These are phyloP conservation scores for Dipteronia dyeriana DNA, from an alignment of 345 rosid species.

Conservation along the genomic window DNA sequence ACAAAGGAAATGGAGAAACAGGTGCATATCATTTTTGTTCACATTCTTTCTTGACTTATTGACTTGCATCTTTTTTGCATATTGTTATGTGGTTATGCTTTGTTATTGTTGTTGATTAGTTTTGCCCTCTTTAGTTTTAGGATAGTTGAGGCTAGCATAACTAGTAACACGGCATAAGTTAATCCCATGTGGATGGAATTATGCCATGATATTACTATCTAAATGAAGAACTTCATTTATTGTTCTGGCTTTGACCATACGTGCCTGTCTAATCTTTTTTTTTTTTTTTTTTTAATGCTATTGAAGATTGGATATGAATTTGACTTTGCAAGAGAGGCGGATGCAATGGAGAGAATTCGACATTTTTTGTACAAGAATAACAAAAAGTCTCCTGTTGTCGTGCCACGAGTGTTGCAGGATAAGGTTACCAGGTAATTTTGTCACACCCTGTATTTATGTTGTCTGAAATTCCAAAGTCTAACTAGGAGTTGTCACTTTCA, in stretches of 20 bases:
- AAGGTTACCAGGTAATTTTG: slow-evolving; percentile 72
- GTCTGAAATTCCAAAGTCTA: neutral
- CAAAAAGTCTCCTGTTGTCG: slow-evolving; percentile 76
- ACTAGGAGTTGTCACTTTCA: neutral
- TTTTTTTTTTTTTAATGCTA: slow-evolving; percentile 25
- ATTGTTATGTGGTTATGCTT: slow-evolving; percentile 10
- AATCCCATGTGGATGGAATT: neutral
- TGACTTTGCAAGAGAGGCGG: slow-evolving; percentile 85
- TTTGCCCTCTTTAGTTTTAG: slow-evolving; percentile 6
- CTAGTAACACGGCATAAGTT: neutral
- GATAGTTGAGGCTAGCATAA: neutral
- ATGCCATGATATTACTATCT: slow-evolving; percentile 3
- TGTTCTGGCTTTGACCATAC: slow-evolving; percentile 11
- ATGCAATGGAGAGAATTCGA: slow-evolving; percentile 81
- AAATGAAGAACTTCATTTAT: neutral
- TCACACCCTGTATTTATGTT: neutral
- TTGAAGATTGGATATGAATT: slow-evolving; percentile 91
- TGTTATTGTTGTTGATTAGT: neutral
- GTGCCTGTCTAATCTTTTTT: slow-evolving; percentile 6
- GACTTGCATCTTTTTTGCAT: neutral
- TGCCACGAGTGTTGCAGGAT: slow-evolving; percentile 62
- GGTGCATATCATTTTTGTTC: slow-evolving; percentile 38
- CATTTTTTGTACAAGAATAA: slow-evolving; percentile 68
- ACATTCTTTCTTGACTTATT: neutral
- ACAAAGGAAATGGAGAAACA: slow-evolving; percentile 96